Conservation (phyloP, 176 grass and related monocot species). For the Canna indica region DNA sequence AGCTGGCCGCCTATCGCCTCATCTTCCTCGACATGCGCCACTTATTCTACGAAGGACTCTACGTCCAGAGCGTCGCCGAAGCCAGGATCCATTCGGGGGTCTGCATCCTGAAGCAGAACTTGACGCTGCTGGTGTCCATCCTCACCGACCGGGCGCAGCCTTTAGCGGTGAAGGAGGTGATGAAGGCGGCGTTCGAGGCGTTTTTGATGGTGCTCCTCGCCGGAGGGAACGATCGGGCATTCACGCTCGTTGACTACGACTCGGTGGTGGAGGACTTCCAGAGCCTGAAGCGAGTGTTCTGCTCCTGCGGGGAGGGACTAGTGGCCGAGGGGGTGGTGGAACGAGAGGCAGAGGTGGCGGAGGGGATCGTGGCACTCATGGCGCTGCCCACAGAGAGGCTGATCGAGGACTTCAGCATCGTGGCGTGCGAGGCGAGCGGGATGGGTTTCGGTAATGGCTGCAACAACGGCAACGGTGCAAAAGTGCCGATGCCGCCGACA, state of each 20-base stretch:
- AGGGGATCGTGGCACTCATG: constrained; percentile 10
- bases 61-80: neutral
- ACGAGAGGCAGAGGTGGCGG: constrained; percentile 10
- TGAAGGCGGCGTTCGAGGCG: constrained; percentile 9
- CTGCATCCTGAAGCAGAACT: constrained; percentile 5
- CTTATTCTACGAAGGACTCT: constrained; percentile 9
- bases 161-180: constrained; percentile 11
- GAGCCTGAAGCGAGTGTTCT: neutral
- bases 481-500: constrained; percentile 28
- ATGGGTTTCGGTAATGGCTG: no score
- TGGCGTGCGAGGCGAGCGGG: neutral
- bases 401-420: constrained; percentile 1
- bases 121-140: constrained; percentile 7
- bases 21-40: constrained; percentile 12
- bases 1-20: constrained; percentile 9
- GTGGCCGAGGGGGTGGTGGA: neutral
- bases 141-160: constrained; percentile 4
- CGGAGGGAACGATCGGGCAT: neutral
- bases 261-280: constrained; percentile 4
- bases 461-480: neutral
- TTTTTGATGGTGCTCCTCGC: constrained; percentile 14
- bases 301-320: neutral
- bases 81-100: neutral
- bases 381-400: constrained; percentile 8
- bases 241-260: neutral